Percentiles rank a stretch among this genome's conserved stretches.
Evolutionary conservation across 768 basidiomycete species (phyloP).

Genomic region (Termitomyces sp.): DNA sequence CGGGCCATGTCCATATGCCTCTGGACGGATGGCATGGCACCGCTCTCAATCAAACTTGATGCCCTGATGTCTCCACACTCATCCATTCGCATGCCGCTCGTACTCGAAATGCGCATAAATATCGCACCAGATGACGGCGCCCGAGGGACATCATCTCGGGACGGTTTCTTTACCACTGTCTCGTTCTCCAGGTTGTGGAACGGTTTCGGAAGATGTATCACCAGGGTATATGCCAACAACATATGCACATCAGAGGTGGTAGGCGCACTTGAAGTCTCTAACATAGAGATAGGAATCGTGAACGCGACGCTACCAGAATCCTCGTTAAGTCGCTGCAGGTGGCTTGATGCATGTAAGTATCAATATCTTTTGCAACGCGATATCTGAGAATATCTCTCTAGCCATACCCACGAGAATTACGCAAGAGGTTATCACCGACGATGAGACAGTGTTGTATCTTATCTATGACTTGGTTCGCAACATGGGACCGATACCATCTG

Average conservation of each 20-base stretch:
- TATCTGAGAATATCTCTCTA: slow-evolving; percentile 24
- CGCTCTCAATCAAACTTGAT: slow-evolving; percentile 55
- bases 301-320: slow-evolving; percentile 65
- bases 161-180: slow-evolving; percentile 58
- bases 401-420: slow-evolving; percentile 51
- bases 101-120: slow-evolving; percentile 50
- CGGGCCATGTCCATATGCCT: slow-evolving; percentile 42
- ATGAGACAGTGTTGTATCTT: slow-evolving; percentile 54
- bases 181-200: slow-evolving; percentile 49
- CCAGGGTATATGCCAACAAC: slow-evolving; percentile 49
- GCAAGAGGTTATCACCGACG: slow-evolving; percentile 67
- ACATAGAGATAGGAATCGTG: slow-evolving; percentile 41
- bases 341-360: slow-evolving; percentile 62
- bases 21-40: slow-evolving; percentile 65
- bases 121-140: slow-evolving; percentile 51
- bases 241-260: slow-evolving; percentile 48
- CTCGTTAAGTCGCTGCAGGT: slow-evolving; percentile 56
- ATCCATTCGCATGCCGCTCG: slow-evolving; percentile 27
- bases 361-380: slow-evolving; percentile 5
- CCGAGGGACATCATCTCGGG: slow-evolving; percentile 46
- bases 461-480: slow-evolving; percentile 65
- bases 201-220: slow-evolving; percentile 54
- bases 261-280: slow-evolving; percentile 42
- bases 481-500: slow-evolving; percentile 47
- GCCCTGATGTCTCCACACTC: slow-evolving; percentile 36